A percentile compares a stretch with the other conserved stretches of the same genome.
phyloP scores from a whole-genome alignment of 139 green algal genomes.

The Ettlia oleoabundans region DNA sequence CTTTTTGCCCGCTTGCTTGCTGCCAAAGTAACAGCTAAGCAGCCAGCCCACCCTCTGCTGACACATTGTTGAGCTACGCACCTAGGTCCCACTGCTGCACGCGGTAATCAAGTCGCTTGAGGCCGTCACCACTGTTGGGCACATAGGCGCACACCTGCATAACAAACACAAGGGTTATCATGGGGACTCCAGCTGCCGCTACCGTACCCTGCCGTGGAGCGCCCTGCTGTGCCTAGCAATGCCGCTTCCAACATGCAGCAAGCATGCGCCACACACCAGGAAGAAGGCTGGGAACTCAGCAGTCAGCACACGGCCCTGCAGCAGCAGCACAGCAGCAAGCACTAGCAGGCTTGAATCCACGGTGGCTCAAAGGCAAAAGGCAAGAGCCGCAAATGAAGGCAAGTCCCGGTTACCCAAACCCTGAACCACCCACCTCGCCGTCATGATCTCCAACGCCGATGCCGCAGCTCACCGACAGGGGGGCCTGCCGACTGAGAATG shows the following conservation, averaged over 20 bases:
- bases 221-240: too few relatives aligned
- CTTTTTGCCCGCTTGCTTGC: background rate
- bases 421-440: slow-evolving; percentile 39
- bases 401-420: too few relatives aligned
- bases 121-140: slow-evolving; percentile 63
- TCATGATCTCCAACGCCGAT: slow-evolving; percentile 46
- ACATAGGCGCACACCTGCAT: slow-evolving; percentile 62
- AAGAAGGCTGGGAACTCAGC: slow-evolving; percentile 51
- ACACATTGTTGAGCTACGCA: background rate
- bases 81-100: slow-evolving; percentile 53
- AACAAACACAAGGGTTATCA: too few relatives aligned
- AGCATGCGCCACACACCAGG: too few relatives aligned
- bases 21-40: too few relatives aligned
- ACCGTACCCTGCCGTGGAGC: too few relatives aligned
- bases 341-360: too few relatives aligned
- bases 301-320: slow-evolving; percentile 49
- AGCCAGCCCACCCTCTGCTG: too few relatives aligned
- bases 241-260: too few relatives aligned
- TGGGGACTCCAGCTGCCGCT: too few relatives aligned
- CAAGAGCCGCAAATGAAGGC: too few relatives aligned
- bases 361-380: too few relatives aligned
- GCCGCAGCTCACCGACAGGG: slow-evolving; percentile 39
- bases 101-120: slow-evolving; percentile 74
- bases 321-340: background rate
- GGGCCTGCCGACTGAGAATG: slow-evolving; percentile 53